Evolutionary conservation across 306 rosid genomes (phyloP), one percentile per base, ranked within the genome.

Genomic region (Luffa acutangula): DNA sequence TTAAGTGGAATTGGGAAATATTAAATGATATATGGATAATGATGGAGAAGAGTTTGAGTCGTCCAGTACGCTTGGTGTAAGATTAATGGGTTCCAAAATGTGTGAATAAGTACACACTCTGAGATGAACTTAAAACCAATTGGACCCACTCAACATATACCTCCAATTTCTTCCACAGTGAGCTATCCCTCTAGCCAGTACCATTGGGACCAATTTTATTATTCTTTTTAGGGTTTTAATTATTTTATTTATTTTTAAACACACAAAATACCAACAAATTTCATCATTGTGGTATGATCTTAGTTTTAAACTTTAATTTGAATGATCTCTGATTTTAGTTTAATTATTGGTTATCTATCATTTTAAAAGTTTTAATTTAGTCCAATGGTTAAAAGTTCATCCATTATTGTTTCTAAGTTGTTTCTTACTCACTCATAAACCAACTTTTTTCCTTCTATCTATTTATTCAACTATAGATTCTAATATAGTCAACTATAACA

Each of bases 171-270:
- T 4, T 69, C n/a, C 53, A 69, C 75, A 20, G 53, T 70, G 2
- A 70, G n/a, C 76, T 70, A 70, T 45, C 9, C 56, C 76, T 45
- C 76, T 70, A 45, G 39, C 76, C 10, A 21, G n/a, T 70, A 70
- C 56, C 45, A 43, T 45, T 21, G 56, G 76, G 56, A 45, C 76
- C 76, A 70, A 70, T 20, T 70, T 64, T 36, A 63, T 63, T 34
- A 9, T 39, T 66, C 3, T 42, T 42, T n/a, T 69, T 69, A 69
- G 75, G 75, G 37, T 69, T 69, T 43, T 10, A 43, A 69, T 41
- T 9, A 17, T 20, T 6, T 39, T 17, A 10, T 7, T 6, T 14
- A 4, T 31, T 21, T 9, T 60, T 31, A 3, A 9, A 59, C 37
- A 25, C 65, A 25, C 39, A 25, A 7, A 12, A 54, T 4, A 18